Percentiles rank a stretch among this genome's conserved stretches.
Evolutionary conservation across 495 filamentous ascomycete species (phyloP).

Genomic region (Cercophora samala): DNA sequence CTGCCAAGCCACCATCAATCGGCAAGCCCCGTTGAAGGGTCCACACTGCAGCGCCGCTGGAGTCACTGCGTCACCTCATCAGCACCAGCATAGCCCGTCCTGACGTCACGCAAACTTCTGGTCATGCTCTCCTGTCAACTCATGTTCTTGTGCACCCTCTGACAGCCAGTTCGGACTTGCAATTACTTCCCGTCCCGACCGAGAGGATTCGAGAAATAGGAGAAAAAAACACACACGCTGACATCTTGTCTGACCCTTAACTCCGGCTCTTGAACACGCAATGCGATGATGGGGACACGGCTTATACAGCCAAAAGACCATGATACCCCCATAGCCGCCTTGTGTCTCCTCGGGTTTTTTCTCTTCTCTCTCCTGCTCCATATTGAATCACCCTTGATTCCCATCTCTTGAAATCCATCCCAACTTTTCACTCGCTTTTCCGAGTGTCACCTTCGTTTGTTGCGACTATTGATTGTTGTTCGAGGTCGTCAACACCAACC

Average conservation of each 20-base stretch:
- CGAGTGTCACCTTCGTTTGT: neutral
- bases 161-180: neutral
- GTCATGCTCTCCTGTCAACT: neutral
- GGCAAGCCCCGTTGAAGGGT: neutral
- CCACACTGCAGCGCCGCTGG: neutral
- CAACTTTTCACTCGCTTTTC: neutral
- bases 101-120: neutral
- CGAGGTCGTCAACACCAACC: neutral
- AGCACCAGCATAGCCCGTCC: neutral
- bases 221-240: conserved; percentile 5
- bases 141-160: neutral
- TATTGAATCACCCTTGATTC: neutral
- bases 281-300: neutral
- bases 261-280: neutral
- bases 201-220: neutral
- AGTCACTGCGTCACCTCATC: neutral
- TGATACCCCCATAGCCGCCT: neutral
- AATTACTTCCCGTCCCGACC: neutral
- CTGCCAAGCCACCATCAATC: neutral
- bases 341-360: neutral
- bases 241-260: neutral
- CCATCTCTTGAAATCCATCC: neutral
- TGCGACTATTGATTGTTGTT: neutral
- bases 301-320: neutral
- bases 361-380: neutral